Conservation (phyloP, 1,139 yeast genomes). For the Blastobotrys proliferans region DNA sequence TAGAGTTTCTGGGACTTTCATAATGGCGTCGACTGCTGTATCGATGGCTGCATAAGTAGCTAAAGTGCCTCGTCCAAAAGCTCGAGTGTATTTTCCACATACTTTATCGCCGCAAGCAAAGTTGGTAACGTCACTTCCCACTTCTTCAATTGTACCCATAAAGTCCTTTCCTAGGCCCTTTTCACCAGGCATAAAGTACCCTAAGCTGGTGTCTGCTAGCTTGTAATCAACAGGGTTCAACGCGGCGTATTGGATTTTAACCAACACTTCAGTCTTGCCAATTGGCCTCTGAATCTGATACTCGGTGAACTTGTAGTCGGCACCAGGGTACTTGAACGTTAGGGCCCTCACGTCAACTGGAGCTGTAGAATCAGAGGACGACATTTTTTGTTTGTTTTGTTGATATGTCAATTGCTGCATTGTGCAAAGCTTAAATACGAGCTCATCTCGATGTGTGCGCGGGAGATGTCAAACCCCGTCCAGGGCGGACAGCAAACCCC, state of each 20-base stretch:
- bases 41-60: conserved; percentile 49
- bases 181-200: conserved; percentile 32
- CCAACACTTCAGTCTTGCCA: conserved; percentile 45
- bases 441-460: too few relatives aligned
- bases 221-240: conserved; percentile 67
- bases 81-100: conserved; percentile 44
- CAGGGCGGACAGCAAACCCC: too few relatives aligned
- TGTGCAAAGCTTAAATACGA: too few relatives aligned
- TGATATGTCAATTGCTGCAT: too few relatives aligned
- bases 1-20: conserved; percentile 47
- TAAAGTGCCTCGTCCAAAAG: conserved; percentile 47
- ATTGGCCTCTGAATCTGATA: conserved; percentile 42
- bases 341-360: conserved; percentile 23
- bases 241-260: conserved; percentile 55
- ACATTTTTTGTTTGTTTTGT: too few relatives aligned
- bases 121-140: conserved; percentile 40
- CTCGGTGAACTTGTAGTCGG: conserved; percentile 32
- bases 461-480: too few relatives aligned
- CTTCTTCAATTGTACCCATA: conserved; percentile 56
- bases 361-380: too few relatives aligned
- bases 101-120: conserved; percentile 60
- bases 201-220: conserved; percentile 39
- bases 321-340: conserved; percentile 23
- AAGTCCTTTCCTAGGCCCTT: conserved; percentile 68
- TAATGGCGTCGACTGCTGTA: conserved; percentile 39